Conservation (phyloP, 805 yeast genomes). For the Priceomyces haplophilus region DNA sequence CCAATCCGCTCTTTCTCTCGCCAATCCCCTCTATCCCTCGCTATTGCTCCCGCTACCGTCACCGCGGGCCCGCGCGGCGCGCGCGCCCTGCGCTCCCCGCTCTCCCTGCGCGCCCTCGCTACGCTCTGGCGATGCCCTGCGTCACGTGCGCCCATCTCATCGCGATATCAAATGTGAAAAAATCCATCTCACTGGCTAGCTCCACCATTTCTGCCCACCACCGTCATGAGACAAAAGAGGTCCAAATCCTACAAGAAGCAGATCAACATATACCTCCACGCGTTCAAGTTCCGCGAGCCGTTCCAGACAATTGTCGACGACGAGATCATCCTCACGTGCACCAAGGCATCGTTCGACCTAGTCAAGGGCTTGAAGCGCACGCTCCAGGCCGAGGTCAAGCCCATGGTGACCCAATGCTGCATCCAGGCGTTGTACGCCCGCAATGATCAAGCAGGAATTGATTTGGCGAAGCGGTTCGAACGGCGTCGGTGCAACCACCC, state of each 20-base stretch:
- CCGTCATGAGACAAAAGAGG: constrained; percentile 86
- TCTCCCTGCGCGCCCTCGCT: too few species aligned
- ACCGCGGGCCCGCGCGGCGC: too few species aligned
- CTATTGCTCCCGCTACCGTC: too few species aligned
- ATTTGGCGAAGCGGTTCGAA: constrained; percentile 77
- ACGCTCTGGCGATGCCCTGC: too few species aligned
- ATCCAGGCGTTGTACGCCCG: constrained; percentile 79
- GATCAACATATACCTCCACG: constrained; percentile 76
- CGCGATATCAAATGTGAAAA: too few species aligned
- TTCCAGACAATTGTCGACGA: constrained; percentile 88
- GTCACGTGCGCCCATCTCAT: too few species aligned
- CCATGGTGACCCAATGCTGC: constrained; percentile 93
- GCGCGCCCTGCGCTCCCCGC: too few species aligned
- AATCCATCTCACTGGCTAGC: too few species aligned
- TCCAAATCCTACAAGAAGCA: constrained; percentile 93
- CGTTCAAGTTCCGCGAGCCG: constrained; percentile 92
- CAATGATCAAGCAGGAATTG: constrained; percentile 72
- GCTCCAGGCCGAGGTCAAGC: constrained; percentile 79
- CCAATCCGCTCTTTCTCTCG: too few species aligned
- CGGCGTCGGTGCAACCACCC: constrained; percentile 91
- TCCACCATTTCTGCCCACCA: too few species aligned
- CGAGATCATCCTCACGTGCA: constrained; percentile 64
- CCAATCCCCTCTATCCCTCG: too few species aligned
- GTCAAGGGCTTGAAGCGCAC: constrained; percentile 77
- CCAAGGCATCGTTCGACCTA: constrained; percentile 70